phyloP scores from a whole-genome alignment of 495 filamentous ascomycete genomes.

The Barbatosphaeria neglecta region DNA sequence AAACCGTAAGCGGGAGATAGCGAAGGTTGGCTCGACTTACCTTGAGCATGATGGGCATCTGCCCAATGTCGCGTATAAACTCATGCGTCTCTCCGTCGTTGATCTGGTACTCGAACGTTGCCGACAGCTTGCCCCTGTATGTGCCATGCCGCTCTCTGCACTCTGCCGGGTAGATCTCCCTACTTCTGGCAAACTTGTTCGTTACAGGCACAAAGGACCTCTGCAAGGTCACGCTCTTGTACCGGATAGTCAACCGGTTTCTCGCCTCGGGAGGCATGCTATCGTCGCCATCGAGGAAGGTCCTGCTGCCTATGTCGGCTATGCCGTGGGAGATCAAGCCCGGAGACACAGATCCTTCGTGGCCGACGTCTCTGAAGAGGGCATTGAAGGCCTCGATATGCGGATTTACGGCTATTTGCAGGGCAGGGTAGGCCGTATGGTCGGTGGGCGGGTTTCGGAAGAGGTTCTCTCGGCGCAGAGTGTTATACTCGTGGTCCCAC shows the following conservation, averaged over 20 bases:
- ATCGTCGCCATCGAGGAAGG: conserved; percentile 68
- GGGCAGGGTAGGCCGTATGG: conserved; percentile 73
- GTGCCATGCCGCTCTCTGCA: conserved; percentile 88
- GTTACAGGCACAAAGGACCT: conserved; percentile 59
- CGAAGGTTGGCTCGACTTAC: conserved; percentile 26
- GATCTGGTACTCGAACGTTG: conserved; percentile 66
- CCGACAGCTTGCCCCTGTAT: conserved; percentile 78
- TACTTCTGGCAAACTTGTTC: conserved; percentile 71
- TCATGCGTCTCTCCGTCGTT: conserved; percentile 78
- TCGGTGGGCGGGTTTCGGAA: conserved; percentile 82
- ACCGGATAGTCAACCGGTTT: conserved; percentile 62
- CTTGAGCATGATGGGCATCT: conserved; percentile 86
- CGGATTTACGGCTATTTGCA: conserved; percentile 71
- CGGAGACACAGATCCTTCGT: conserved; percentile 14
- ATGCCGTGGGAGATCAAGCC: conserved; percentile 65
- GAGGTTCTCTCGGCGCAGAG: conserved; percentile 67
- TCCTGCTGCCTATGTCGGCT: conserved; percentile 81
- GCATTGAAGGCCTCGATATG: conserved; percentile 95
- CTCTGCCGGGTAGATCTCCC: conserved; percentile 83
- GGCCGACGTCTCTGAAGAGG: conserved; percentile 55
- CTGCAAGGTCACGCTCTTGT: conserved; percentile 66
- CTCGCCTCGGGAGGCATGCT: conserved; percentile 40
- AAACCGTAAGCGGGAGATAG: background rate
- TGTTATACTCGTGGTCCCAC: conserved; percentile 78
- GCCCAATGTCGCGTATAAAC: conserved; percentile 69